Base-by-base conservation (phyloP, 2,329 filamentous ascomycete species). In the Xenosphaeropsis pyriputrescens region DNA sequence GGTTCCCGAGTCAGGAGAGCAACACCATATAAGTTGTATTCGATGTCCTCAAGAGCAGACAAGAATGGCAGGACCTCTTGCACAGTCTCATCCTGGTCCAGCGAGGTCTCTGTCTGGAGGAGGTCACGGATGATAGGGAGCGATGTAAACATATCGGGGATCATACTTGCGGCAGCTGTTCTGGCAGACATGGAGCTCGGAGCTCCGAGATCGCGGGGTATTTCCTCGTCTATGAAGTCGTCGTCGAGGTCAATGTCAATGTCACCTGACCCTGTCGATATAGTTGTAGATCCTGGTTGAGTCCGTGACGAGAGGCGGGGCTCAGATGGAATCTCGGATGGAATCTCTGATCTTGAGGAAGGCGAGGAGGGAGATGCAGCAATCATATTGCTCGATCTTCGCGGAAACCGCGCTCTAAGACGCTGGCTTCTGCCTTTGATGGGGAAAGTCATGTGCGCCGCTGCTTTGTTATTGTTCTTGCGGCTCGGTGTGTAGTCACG, bases 11-110 rank as follows among this genome's bases (percentile, higher is more conserved):
- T 70, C n/a, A 98, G 70, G 40, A 67, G 68, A 12, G 85, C 83
- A 29, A 95, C 63, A 12, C 85, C 86, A 55, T 79, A 65, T 37
- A 61, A 61, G 59, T 93, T 94, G 59, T 72, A 69, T 14, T 60
- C 47, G 37, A 66, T 54, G 18, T 59, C 57, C 17, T 65, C 61
- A 41, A 68, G 63, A 35, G 64, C 63, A 26, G 63, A 61, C 13
- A 93, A 64, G 45, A 77, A 79, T 1, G 80, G 78, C 19, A 86
- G 59, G 49, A 83, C 83, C 50, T 72, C 68, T 29, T 73, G 59
- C 39, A 85, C 63, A 0, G 82, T 89, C 39, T 73, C 63, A 41
- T 79, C 69, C 57, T 93, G 85, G 18, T 72, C 55, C 36, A 58
- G 54, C 1, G 81, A 85, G 17, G 82, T 83, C 42, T 72, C 63